A percentile compares a stretch with the other conserved stretches of the same genome.
Evolutionary conservation across 345 rosid species (phyloP).

Genomic region (Turritis glabra): DNA sequence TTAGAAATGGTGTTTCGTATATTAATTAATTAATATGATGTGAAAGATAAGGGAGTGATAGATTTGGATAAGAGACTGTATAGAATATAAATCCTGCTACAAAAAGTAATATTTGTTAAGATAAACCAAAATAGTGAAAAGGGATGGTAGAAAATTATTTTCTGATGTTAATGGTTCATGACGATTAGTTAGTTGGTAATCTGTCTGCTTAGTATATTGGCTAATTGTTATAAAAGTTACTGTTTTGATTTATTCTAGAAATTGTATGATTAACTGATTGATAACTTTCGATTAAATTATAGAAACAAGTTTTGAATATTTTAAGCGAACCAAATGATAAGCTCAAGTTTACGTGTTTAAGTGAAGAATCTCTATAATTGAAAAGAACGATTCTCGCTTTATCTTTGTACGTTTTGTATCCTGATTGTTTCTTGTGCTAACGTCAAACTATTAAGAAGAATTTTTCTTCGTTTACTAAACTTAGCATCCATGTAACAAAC

Average conservation of each 20-base stretch:
- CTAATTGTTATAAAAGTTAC: not conserved
- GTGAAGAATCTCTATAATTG: constrained; percentile 9
- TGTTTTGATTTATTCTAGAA: not conserved
- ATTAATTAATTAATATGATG: not conserved
- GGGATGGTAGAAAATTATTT: not conserved
- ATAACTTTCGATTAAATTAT: constrained; percentile 18
- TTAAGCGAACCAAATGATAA: constrained; percentile 15
- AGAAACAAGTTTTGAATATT: constrained; percentile 4
- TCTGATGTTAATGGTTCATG: constrained; percentile 9
- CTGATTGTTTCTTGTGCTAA: constrained; percentile 14
- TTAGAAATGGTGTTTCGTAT: not conserved
- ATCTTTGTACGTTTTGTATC: constrained; percentile 17
- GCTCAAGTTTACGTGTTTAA: constrained; percentile 17
- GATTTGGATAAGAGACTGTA: constrained; percentile 1
- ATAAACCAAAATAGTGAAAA: constrained; percentile 11
- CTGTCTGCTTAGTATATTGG: not conserved
- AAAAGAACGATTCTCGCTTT: constrained; percentile 16
- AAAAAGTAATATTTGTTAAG: not conserved
- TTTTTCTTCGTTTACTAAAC: not conserved
- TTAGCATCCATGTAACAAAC: not conserved
- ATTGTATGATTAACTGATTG: not conserved
- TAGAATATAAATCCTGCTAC: not conserved
- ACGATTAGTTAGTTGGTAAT: constrained; percentile 12
- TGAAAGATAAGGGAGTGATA: constrained; percentile 12
- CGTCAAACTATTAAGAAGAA: constrained; percentile 4